Conservation (phyloP, 129 eudicot genomes). For the Arctium lappa region DNA sequence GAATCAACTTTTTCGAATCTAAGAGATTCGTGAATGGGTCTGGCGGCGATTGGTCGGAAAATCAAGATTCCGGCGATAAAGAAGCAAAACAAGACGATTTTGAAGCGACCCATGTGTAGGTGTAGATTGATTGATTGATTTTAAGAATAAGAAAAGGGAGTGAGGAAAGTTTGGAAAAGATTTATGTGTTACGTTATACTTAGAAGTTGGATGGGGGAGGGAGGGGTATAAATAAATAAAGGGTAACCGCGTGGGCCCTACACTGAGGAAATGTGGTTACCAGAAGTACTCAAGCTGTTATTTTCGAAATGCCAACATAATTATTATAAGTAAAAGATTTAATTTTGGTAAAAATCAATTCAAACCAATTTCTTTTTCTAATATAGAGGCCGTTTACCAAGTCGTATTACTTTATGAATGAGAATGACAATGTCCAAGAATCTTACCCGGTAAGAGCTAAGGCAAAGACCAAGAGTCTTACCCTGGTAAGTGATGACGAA, state of each 20-base stretch:
- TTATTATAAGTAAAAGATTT: too few relatives aligned
- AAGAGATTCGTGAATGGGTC: constrained; percentile 9
- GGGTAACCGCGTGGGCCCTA: constrained; percentile 5
- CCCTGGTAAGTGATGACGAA: too few relatives aligned
- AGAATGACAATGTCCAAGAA: too few relatives aligned
- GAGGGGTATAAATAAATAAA: constrained; percentile 16
- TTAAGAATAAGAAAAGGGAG: not conserved
- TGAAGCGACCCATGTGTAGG: constrained; percentile 16
- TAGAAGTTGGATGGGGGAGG: not conserved
- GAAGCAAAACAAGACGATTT: not conserved
- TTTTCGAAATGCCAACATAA: not conserved
- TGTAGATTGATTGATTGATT: not conserved
- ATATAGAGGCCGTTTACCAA: too few relatives aligned
- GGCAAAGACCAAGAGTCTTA: too few relatives aligned
- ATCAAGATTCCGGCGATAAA: constrained; percentile 19
- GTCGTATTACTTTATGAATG: too few relatives aligned
- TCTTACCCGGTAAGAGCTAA: too few relatives aligned
- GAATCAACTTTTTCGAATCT: not conserved
- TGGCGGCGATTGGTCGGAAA: constrained; percentile 9
- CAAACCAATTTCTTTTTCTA: too few relatives aligned
- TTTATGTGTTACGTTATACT: not conserved
- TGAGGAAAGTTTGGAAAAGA: not conserved
- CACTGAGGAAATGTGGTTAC: constrained; percentile 6
- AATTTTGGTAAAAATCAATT: too few relatives aligned
- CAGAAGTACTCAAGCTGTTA: constrained; percentile 23